Percentiles rank a stretch among this genome's conserved stretches.
Conservation (phyloP, 495 filamentous ascomycete genomes). For the Hamigera avellanea region DNA sequence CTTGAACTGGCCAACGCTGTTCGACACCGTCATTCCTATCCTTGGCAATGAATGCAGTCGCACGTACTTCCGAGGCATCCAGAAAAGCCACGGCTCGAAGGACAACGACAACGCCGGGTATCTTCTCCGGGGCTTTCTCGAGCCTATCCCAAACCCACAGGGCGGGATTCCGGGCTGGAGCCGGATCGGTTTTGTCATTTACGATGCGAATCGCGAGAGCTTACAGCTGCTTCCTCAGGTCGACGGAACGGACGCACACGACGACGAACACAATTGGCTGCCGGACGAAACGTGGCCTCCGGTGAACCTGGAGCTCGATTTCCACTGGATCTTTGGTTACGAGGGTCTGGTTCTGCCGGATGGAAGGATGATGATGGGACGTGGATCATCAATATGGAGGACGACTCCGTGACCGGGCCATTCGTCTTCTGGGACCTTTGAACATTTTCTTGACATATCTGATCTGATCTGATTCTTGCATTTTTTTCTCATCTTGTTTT, state of each 20-base stretch:
- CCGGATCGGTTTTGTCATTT: slow-evolving; percentile 31
- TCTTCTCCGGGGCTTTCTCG: slow-evolving; percentile 19
- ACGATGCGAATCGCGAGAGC: slow-evolving; percentile 4
- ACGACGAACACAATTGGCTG: slow-evolving; percentile 3
- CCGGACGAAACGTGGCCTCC: slow-evolving; percentile 10
- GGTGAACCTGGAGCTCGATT: slow-evolving; percentile 3
- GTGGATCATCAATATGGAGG: slow-evolving; percentile 26
- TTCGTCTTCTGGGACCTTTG: slow-evolving; percentile 43
- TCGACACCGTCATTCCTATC: slow-evolving; percentile 10
- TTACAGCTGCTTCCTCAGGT: not conserved
- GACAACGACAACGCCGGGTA: slow-evolving; percentile 3
- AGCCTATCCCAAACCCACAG: slow-evolving; percentile 13
- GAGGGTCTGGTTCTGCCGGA: slow-evolving; percentile 42
- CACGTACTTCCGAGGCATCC: slow-evolving; percentile 15
- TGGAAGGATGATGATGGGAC: slow-evolving; percentile 33
- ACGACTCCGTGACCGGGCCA: slow-evolving; percentile 25
- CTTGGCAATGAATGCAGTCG: slow-evolving; percentile 1
- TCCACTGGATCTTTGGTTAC: slow-evolving; percentile 25
- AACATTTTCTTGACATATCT: slow-evolving; percentile 1
- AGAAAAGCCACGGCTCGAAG: slow-evolving; percentile 4
- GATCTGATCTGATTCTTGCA: too few species aligned
- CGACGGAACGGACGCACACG: slow-evolving; percentile 1
- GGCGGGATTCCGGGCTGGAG: slow-evolving; percentile 25
- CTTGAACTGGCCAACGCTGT: slow-evolving; percentile 17
- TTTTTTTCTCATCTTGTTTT: too few species aligned